phyloP scores from a whole-genome alignment of 73 alveolate genomes.

The Paraurostyla sp. region DNA sequence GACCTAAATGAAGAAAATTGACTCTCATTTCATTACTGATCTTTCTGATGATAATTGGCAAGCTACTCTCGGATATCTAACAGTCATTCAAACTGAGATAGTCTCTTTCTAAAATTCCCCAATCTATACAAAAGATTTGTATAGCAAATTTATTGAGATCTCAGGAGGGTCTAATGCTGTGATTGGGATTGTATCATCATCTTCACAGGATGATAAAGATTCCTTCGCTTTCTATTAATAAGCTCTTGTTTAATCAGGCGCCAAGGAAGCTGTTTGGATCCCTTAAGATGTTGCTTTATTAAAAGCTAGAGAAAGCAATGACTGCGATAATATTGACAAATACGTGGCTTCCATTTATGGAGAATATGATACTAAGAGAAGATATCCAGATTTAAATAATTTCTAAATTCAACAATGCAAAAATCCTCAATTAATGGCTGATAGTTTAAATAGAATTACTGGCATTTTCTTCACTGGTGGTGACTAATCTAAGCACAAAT shows the following conservation, averaged over 20 bases:
- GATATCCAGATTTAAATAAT: constrained; percentile 33
- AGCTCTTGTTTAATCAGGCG: constrained; percentile 27
- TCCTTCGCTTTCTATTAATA: neutral
- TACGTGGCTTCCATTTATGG: constrained; percentile 28
- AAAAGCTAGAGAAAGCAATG: neutral
- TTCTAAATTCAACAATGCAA: neutral
- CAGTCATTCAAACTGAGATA: constrained; percentile 39
- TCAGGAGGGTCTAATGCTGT: constrained; percentile 43
- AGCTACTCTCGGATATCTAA: neutral
- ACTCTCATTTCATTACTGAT: constrained; percentile 33
- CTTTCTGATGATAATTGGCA: constrained; percentile 58
- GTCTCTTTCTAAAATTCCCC: neutral
- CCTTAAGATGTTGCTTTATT: constrained; percentile 55
- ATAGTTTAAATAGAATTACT: neutral
- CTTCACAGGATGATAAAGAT: constrained; percentile 37
- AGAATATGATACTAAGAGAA: constrained; percentile 47
- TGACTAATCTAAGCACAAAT: constrained; percentile 47
- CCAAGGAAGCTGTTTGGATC: constrained; percentile 49
- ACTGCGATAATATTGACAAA: neutral
- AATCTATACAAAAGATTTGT: neutral
- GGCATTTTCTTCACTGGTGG: constrained; percentile 65
- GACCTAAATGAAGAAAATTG: neutral
- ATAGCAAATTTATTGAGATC: constrained; percentile 1
- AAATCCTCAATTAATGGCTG: neutral
- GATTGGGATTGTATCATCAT: constrained; percentile 53